phyloP scores from a whole-genome alignment of 169 alveolate genomes.

The Babesia sp. region DNA sequence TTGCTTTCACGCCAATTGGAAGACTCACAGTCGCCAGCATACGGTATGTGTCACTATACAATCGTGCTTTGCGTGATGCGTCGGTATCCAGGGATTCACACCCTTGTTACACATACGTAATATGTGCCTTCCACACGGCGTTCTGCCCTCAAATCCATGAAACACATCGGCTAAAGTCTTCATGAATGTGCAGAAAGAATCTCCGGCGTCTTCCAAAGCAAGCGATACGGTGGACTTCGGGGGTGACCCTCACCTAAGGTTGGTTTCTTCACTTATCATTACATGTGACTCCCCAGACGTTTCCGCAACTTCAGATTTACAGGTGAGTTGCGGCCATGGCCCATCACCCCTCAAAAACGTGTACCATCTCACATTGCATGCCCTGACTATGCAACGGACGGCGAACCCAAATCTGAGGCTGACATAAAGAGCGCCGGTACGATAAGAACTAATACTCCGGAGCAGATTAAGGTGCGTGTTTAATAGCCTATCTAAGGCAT shows the following conservation, averaged over 20 bases:
- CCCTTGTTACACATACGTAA: too few species aligned
- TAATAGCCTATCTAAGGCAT: background rate
- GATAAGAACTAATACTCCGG: constrained; percentile 81
- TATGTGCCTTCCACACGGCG: too few species aligned
- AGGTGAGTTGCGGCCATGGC: constrained; percentile 94
- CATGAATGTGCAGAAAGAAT: background rate
- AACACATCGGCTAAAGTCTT: constrained; percentile 17
- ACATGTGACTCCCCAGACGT: constrained; percentile 45
- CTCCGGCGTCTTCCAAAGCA: background rate
- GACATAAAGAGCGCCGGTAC: constrained; percentile 69
- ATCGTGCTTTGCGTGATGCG: too few species aligned
- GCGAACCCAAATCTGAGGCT: constrained; percentile 89
- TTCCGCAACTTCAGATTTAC: constrained; percentile 83
- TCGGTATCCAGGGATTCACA: too few species aligned
- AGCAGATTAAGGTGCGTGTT: constrained; percentile 81
- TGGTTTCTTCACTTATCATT: background rate
- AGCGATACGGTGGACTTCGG: background rate
- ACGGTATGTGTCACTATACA: constrained; percentile 63
- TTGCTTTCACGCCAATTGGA: constrained; percentile 92
- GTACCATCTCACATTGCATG: constrained; percentile 92
- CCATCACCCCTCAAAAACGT: constrained; percentile 80
- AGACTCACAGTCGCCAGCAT: constrained; percentile 86
- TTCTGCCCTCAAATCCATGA: too few species aligned
- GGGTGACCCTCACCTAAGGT: constrained; percentile 40
- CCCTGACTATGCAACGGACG: constrained; percentile 96